Evolutionary conservation across 345 rosid genomes (phyloP).

Genomic region (Citrus sinensis): DVS_A1.0 CM039163.1:1325501-1326000

Average conservation of each 20-base stretch:
- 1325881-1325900: conserved; percentile 77
- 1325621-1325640: not conserved
- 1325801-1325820: conserved; percentile 4
- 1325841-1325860: conserved; percentile 42
- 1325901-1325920: conserved; percentile 81
- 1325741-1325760: not conserved
- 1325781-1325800: not conserved
- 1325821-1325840: conserved; percentile 58
- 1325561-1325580: not conserved
- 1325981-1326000: conserved; percentile 79
- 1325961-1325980: conserved; percentile 58
- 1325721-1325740: not conserved
- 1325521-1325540: not conserved
- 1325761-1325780: not conserved
- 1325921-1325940: conserved; percentile 76
- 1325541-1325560: not conserved
- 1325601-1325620: not conserved
- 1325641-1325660: not conserved
- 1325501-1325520: not conserved
- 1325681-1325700: not conserved
- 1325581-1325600: not conserved
- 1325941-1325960: conserved; percentile 56
- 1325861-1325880: conserved; percentile 81
- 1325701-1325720: not conserved
- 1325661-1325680: not conserved